These are phyloP conservation scores for Nematodospora valgi DNA, from an alignment of 805 yeast species.

Conservation along the genomic window DNA sequence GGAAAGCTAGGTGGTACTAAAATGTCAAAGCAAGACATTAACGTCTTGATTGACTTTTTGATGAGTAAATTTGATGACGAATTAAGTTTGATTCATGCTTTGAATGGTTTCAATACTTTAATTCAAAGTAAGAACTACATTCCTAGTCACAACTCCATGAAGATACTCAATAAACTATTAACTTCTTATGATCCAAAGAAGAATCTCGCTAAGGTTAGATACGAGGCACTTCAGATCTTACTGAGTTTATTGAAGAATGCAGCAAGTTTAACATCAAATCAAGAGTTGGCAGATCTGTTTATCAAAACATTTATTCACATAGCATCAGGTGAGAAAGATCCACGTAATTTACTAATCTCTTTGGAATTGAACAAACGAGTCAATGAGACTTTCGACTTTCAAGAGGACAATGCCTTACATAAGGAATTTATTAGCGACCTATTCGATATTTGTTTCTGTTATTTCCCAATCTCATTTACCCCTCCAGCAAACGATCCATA, in stretches of 20 bases:
- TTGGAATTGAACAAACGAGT: slow-evolving; percentile 55
- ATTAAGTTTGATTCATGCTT: slow-evolving; percentile 47
- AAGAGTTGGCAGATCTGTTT: slow-evolving; percentile 34
- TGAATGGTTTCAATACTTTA: slow-evolving; percentile 53
- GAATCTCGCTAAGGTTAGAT: slow-evolving; percentile 61
- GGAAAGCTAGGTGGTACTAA: slow-evolving; percentile 18
- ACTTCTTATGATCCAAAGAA: slow-evolving; percentile 52
- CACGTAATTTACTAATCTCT: slow-evolving; percentile 74
- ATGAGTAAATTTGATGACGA: slow-evolving; percentile 66
- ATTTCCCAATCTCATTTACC: slow-evolving; percentile 92
- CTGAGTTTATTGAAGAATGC: slow-evolving; percentile 27
- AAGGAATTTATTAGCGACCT: slow-evolving; percentile 54
- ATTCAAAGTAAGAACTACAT: slow-evolving; percentile 49
- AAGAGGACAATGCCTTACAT: slow-evolving; percentile 28
- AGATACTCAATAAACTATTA: slow-evolving; percentile 33
- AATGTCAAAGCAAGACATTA: slow-evolving; percentile 44
- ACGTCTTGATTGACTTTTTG: slow-evolving; percentile 55
- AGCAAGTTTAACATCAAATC: slow-evolving; percentile 14
- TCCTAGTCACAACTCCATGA: slow-evolving; percentile 28
- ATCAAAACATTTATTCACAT: slow-evolving; percentile 60
- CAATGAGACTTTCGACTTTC: slow-evolving; percentile 34
- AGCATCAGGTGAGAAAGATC: slow-evolving; percentile 91
- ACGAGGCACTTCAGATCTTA: slow-evolving; percentile 52
- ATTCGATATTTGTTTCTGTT: slow-evolving; percentile 88
- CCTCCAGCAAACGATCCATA: slow-evolving; percentile 92